Percentiles rank a stretch among this genome's conserved stretches.
Evolutionary conservation across 257 asterid genomes (phyloP).

Genomic region (Solanum pimpinellifolium): DNA sequence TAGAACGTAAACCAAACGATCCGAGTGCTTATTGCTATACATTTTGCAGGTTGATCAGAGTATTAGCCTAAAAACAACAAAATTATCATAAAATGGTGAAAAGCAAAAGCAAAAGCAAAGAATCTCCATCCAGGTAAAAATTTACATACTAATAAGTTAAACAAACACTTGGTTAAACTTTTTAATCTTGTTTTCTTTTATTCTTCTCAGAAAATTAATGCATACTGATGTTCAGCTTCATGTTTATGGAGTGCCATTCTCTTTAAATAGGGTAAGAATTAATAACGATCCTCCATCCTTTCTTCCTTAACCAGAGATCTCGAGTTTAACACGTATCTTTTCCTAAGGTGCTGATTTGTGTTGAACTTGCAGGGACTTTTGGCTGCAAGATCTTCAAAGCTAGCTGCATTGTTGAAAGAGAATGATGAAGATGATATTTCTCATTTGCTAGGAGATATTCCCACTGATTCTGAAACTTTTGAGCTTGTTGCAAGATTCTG

Average conservation of each 20-base stretch:
- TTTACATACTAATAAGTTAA: not conserved
- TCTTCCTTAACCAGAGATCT: not conserved
- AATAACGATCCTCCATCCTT: not conserved
- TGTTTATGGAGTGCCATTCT: conserved; percentile 33
- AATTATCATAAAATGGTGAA: conserved; percentile 30
- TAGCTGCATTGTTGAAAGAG: conserved; percentile 28
- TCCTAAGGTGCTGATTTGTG: not conserved
- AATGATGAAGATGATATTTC: conserved; percentile 36
- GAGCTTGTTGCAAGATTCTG: conserved; percentile 77
- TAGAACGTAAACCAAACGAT: not conserved
- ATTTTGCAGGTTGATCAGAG: not conserved
- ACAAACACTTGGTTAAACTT: not conserved
- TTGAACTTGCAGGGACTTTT: conserved; percentile 32
- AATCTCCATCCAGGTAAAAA: conserved; percentile 24
- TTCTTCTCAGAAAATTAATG: conserved; percentile 32
- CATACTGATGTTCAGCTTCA: conserved; percentile 36
- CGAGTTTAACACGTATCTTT: not conserved
- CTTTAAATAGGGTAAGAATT: conserved; percentile 32
- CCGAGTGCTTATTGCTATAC: not conserved
- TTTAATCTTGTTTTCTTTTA: not conserved
- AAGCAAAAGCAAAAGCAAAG: conserved; percentile 9
- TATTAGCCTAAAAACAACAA: not conserved
- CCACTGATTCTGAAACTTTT: conserved; percentile 49
- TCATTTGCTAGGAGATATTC: conserved; percentile 32
- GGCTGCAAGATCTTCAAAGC: conserved; percentile 47